These are phyloP conservation scores for Debaryomyces robertsiae DNA, from an alignment of 1,139 yeast genomes.

Conservation along the genomic window DNA sequence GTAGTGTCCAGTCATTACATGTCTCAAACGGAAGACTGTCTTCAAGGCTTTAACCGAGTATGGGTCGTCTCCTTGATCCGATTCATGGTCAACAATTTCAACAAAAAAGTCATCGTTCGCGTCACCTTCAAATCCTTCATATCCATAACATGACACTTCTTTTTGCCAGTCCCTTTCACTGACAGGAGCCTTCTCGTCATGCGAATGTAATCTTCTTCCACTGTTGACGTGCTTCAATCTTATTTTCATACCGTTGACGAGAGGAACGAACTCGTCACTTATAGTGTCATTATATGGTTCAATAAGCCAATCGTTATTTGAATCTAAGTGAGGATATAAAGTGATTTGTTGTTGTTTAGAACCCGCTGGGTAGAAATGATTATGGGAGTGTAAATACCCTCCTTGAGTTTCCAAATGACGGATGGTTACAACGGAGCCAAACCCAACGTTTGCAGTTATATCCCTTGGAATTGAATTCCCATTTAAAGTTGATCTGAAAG, in stretches of 20 bases:
- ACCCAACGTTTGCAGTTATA: constrained; percentile 82
- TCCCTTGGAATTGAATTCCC: constrained; percentile 71
- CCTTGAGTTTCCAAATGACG: constrained; percentile 88
- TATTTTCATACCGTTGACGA: constrained; percentile 77
- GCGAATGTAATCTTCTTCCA: constrained; percentile 87
- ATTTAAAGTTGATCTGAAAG: constrained; percentile 75
- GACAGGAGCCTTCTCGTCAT: constrained; percentile 93
- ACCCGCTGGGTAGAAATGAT: constrained; percentile 82
- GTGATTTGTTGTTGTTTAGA: constrained; percentile 96
- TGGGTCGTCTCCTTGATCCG: constrained; percentile 61
- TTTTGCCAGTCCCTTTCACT: constrained; percentile 94
- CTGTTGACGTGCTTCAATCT: constrained; percentile 73
- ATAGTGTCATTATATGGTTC: constrained; percentile 64
- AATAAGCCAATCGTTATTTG: constrained; percentile 82
- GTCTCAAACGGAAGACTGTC: constrained; percentile 83
- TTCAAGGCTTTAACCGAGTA: constrained; percentile 72
- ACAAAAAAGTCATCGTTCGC: constrained; percentile 93
- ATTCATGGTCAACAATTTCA: constrained; percentile 69
- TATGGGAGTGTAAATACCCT: constrained; percentile 94
- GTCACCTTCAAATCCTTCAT: constrained; percentile 88
- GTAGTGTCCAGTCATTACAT: constrained; percentile 87
- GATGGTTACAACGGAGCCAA: constrained; percentile 75
- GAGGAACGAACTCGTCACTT: constrained; percentile 60
- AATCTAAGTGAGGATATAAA: constrained; percentile 88
- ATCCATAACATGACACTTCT: constrained; percentile 92